Evolutionary conservation across 371 early-diverging fungal species (phyloP), one percentile per base, ranked within the genome.

Genomic region (Mucor lusitanicus): DNA sequence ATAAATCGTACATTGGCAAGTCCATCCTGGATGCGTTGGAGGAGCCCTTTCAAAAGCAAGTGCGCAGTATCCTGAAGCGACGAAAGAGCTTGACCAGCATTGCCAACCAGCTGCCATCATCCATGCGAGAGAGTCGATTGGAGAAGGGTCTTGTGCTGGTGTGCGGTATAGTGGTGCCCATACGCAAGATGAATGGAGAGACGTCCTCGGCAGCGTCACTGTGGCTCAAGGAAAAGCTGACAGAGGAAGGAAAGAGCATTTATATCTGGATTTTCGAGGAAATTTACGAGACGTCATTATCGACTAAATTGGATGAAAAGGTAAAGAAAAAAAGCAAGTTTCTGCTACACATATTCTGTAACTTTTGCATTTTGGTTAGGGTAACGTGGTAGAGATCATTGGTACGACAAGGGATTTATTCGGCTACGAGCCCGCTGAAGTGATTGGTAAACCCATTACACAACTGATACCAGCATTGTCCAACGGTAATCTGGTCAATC

Each of bases 211-310:
- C 84, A 35, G 87, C 88, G 8, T 82, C 86, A n/a, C 66, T 88
- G 9, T 88, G 88, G 88, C 71, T 88, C 19, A 88, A 88, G 65
- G 79, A 78, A 33, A 80, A 82, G 64, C 72, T 42, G 33, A 76
- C 80, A 35, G 72, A 78, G 25, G 40, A 66, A 33, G 80, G 82
- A 1, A 60, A 77, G 8, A 53, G 60, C 7, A 67, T 88, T 8
- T 81, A 79, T 50, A 87, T 87, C 19, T 88, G 88, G 88, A 86
- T 88, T 9, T 83, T 88, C 68, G 87, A 88, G 62, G 85, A 85
- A 50, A 85, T 88, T 46, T 74, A 82, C 27, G 88, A 88, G 63
- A 78, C 77, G 0, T 77, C 76, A 8, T 74, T 85, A 7, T 74
- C 77, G 13, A 56, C 56, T 6, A 32, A 32, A 33, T 30, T 56